Evolutionary conservation across 2,329 filamentous ascomycete genomes (phyloP).

Genomic region (Colletotrichum sp.): DNA sequence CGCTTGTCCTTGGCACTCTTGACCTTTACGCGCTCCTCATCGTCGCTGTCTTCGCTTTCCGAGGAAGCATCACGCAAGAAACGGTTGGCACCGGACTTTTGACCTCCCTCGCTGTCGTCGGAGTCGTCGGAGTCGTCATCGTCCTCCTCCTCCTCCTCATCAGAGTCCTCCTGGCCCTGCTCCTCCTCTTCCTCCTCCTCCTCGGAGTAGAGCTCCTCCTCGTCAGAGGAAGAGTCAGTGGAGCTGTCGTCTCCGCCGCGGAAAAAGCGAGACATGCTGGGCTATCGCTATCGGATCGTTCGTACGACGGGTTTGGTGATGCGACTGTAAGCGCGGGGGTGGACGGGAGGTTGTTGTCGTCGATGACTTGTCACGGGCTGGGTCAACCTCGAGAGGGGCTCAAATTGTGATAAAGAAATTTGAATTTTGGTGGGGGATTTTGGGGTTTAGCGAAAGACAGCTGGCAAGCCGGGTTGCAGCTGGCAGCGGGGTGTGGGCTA

Average conservation of each 20-base stretch:
- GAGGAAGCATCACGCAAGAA: constrained; percentile 77
- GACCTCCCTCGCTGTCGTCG: constrained; percentile 69
- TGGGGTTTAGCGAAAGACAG: constrained; percentile 20
- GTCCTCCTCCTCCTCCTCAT: constrained; percentile 52
- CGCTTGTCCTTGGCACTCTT: constrained; percentile 99
- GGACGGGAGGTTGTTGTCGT: constrained; percentile 18
- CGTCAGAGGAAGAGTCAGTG: constrained; percentile 92
- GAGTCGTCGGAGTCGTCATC: constrained; percentile 57
- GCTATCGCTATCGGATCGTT: constrained; percentile 18
- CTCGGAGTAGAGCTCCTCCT: constrained; percentile 91
- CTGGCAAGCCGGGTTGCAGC: constrained; percentile 1
- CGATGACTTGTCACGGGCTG: constrained; percentile 19
- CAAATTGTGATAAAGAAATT: constrained; percentile 14
- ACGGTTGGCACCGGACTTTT: constrained; percentile 74
- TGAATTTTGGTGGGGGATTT: constrained; percentile 22
- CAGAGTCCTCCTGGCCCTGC: constrained; percentile 57
- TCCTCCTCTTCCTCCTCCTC: constrained; percentile 69
- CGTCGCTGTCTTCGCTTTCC: constrained; percentile 86
- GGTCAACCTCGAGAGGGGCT: constrained; percentile 18
- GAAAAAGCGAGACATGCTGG: constrained; percentile 95
- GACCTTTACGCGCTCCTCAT: constrained; percentile 84
- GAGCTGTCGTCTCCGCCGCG: constrained; percentile 91
- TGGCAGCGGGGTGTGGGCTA: background rate
- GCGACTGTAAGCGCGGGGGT: constrained; percentile 20
- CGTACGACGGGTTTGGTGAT: constrained; percentile 8